A percentile compares a stretch with the other conserved stretches of the same genome.
phyloP scores from a whole-genome alignment of 1,139 yeast species.

The Taphrina pruni region DNA sequence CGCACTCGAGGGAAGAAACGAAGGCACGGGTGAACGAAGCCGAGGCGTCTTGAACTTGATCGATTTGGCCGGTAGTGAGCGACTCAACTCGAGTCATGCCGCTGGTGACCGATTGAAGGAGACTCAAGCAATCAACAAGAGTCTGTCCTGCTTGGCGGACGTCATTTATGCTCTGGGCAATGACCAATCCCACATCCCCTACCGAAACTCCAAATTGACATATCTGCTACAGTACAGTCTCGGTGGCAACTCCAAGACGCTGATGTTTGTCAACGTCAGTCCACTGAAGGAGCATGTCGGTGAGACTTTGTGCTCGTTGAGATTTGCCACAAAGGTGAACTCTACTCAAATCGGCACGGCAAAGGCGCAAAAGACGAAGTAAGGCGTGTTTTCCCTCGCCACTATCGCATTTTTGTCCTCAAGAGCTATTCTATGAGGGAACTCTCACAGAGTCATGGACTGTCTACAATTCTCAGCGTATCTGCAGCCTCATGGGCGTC shows the following conservation, averaged over 20 bases:
- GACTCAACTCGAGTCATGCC: slow-evolving; percentile 65
- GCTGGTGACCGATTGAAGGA: slow-evolving; percentile 85
- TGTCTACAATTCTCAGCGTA: too few species aligned
- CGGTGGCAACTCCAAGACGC: slow-evolving; percentile 83
- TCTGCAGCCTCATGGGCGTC: too few species aligned
- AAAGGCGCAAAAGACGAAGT: slow-evolving; percentile 32
- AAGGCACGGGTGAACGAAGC: slow-evolving; percentile 58
- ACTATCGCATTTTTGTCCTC: not conserved
- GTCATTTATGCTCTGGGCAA: slow-evolving; percentile 76
- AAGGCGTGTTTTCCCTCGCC: not conserved
- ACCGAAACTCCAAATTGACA: slow-evolving; percentile 69
- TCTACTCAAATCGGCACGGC: slow-evolving; percentile 36
- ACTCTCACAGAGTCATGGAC: too few species aligned
- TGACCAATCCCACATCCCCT: slow-evolving; percentile 58
- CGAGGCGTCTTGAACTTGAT: slow-evolving; percentile 74
- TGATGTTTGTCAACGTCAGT: slow-evolving; percentile 91
- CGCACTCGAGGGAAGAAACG: slow-evolving; percentile 63
- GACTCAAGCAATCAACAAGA: slow-evolving; percentile 87
- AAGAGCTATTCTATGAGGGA: too few species aligned
- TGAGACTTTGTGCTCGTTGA: slow-evolving; percentile 81
- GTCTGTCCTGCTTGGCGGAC: slow-evolving; percentile 87
- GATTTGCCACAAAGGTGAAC: slow-evolving; percentile 78
- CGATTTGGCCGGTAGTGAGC: slow-evolving; percentile 89
- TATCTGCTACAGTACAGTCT: slow-evolving; percentile 82
- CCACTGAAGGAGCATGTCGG: slow-evolving; percentile 66